phyloP scores from a whole-genome alignment of 2,329 filamentous ascomycete genomes.

The Sarocladium brachiariae region DNA sequence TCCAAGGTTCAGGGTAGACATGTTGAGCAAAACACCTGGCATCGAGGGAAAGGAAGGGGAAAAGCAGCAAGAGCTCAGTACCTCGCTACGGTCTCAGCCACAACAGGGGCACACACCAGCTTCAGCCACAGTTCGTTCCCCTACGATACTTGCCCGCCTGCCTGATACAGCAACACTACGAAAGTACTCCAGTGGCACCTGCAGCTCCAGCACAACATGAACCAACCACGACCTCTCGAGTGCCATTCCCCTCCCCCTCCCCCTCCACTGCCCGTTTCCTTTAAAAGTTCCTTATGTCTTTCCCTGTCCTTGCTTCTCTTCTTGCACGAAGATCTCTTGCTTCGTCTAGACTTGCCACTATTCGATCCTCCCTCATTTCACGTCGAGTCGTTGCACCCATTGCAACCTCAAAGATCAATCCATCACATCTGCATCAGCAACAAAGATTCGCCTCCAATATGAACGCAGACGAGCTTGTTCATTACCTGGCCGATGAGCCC shows the following conservation, averaged over 20 bases:
- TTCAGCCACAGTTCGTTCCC: neutral
- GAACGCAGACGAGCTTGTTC: constrained; percentile 54
- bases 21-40: too few relatives aligned
- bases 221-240: neutral
- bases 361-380: constrained; percentile 21
- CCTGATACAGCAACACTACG: constrained; percentile 1
- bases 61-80: too few relatives aligned
- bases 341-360: constrained; percentile 22
- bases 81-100: neutral
- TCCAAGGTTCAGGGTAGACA: too few relatives aligned
- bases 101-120: neutral
- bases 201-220: constrained; percentile 1
- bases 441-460: constrained; percentile 36
- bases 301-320: constrained; percentile 8
- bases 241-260: constrained; percentile 4
- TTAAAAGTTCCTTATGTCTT: constrained; percentile 1
- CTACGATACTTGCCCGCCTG: neutral
- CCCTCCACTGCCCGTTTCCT: constrained; percentile 2
- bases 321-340: constrained; percentile 5
- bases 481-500: constrained; percentile 87
- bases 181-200: neutral
- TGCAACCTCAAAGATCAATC: constrained; percentile 13
- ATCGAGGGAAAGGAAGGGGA: too few relatives aligned
- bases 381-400: constrained; percentile 15
- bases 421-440: constrained; percentile 10